Conservation (phyloP, 306 rosid genomes). For the Rubus idaeus region DNA sequence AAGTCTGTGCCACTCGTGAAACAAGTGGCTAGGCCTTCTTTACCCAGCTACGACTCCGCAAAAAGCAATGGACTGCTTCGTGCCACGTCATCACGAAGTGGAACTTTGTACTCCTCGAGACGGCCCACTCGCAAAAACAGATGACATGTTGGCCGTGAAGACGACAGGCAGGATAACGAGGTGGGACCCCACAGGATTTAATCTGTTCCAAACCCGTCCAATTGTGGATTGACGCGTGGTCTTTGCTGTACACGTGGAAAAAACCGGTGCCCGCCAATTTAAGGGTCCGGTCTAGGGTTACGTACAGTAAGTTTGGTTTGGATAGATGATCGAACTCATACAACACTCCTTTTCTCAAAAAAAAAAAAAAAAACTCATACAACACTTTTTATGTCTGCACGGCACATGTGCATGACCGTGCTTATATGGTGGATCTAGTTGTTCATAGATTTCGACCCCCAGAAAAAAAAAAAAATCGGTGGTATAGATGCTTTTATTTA, state of each 20-base stretch:
- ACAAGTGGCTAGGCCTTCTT: constrained; percentile 17
- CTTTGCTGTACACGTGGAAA: background rate
- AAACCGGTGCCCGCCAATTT: background rate
- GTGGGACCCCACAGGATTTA: background rate
- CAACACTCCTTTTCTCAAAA: too few relatives aligned
- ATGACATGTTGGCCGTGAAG: background rate
- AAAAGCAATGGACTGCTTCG: background rate
- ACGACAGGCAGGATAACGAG: background rate
- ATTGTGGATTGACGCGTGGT: background rate
- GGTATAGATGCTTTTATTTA: background rate
- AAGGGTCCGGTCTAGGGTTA: background rate
- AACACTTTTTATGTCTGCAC: too few relatives aligned
- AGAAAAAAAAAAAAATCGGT: background rate
- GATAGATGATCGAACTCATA: too few relatives aligned
- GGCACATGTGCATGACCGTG: background rate
- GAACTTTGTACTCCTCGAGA: background rate
- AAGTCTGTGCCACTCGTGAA: constrained; percentile 23
- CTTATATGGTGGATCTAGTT: background rate
- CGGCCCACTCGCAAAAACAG: background rate
- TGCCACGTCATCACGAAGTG: constrained; percentile 8
- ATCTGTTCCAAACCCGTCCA: background rate
- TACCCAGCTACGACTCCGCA: background rate
- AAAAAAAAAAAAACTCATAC: too few relatives aligned
- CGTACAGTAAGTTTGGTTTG: background rate
- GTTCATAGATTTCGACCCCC: background rate